Conservation (phyloP, 108 stramenopile genomes). For the Skeletonema costatum region DNA sequence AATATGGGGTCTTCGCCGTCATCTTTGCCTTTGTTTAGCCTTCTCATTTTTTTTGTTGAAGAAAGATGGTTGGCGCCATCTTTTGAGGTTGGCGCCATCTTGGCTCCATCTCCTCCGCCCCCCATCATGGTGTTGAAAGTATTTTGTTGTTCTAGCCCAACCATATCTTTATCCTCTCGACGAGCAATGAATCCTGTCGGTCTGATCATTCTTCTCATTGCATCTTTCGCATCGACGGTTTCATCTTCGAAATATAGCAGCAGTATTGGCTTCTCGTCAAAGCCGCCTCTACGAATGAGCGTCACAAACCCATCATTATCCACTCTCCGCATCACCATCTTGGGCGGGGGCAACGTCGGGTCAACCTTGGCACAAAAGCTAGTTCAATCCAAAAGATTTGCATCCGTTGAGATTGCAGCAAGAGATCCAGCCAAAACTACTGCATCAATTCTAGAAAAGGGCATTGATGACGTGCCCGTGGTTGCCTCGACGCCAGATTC, state of each 20-base stretch:
- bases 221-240: neutral
- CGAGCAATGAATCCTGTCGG: neutral
- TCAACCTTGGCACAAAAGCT: constrained; percentile 23
- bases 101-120: too few relatives aligned
- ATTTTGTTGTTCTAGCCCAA: too few relatives aligned
- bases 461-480: neutral
- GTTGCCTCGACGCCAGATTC: constrained; percentile 5
- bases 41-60: too few relatives aligned
- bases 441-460: constrained; percentile 2
- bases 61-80: too few relatives aligned
- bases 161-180: neutral
- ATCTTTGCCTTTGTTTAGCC: too few relatives aligned
- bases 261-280: neutral
- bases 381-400: constrained; percentile 3
- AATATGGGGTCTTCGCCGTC: too few relatives aligned
- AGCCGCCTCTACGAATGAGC: neutral
- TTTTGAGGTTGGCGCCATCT: too few relatives aligned
- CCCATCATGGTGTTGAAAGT: too few relatives aligned
- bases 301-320: neutral
- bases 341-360: constrained; percentile 35
- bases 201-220: neutral
- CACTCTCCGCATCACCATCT: constrained; percentile 10
- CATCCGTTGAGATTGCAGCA: constrained; percentile 21
- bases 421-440: constrained; percentile 25
- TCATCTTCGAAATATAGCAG: neutral